Conservation (phyloP, 2,329 filamentous ascomycete genomes). For the Diplodia corticola region DNA sequence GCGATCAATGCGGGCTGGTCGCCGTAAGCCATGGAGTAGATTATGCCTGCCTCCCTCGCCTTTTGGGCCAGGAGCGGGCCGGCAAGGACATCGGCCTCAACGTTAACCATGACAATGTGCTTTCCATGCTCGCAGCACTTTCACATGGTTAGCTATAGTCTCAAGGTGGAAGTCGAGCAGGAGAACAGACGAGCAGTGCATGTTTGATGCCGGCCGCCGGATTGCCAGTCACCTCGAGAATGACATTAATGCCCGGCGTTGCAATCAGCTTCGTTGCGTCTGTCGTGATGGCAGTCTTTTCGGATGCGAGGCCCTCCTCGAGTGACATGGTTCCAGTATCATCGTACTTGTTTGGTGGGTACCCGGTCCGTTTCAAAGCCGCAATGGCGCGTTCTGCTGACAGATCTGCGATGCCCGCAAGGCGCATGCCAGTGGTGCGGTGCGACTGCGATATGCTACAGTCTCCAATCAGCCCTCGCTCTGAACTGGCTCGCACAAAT, state of each 20-base stretch:
- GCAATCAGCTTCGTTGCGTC: conserved; percentile 47
- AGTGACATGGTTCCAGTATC: not conserved
- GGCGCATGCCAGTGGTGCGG: conserved; percentile 44
- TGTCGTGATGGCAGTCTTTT: conserved; percentile 47
- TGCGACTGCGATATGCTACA: conserved; percentile 47
- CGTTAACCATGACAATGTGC: conserved; percentile 53
- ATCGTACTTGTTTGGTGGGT: conserved; percentile 14
- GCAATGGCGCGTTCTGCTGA: conserved; percentile 44
- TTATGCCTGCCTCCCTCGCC: conserved; percentile 48
- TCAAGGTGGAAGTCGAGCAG: not conserved
- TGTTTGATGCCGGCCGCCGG: conserved; percentile 48
- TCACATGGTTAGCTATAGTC: not conserved
- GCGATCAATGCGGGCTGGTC: conserved; percentile 49
- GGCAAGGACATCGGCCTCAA: conserved; percentile 49
- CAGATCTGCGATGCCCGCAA: conserved; percentile 49
- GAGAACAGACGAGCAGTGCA: conserved; percentile 34
- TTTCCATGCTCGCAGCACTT: conserved; percentile 50
- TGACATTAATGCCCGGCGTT: conserved; percentile 47
- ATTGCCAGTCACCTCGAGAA: conserved; percentile 49
- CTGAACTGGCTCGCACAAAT: rapidly evolving
- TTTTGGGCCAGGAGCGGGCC: conserved; percentile 45
- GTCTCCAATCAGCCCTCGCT: not conserved
- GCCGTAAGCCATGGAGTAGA: conserved; percentile 52
- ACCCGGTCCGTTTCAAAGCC: conserved; percentile 45
- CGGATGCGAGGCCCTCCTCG: conserved; percentile 33